Conservation (phyloP, 2,329 filamentous ascomycete species). For the Colletotrichum lindemuthianum region DNA sequence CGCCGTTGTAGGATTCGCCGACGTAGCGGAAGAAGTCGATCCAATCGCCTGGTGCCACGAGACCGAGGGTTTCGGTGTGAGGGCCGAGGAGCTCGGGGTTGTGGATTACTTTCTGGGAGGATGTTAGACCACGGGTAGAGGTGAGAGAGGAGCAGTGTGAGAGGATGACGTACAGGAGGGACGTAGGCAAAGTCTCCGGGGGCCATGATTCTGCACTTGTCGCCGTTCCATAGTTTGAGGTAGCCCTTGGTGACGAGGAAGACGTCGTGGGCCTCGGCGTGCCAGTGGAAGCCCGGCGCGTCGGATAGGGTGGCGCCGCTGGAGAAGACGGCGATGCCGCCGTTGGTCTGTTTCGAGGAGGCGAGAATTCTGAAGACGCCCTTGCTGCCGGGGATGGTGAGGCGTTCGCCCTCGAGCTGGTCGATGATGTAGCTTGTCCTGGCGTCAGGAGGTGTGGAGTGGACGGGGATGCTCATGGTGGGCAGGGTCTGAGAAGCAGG, state of each 20-base stretch:
- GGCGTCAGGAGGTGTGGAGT: constrained; percentile 47
- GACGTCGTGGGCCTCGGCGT: constrained; percentile 66
- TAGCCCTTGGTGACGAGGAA: constrained; percentile 65
- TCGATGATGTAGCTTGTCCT: constrained; percentile 56
- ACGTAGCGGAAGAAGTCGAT: constrained; percentile 70
- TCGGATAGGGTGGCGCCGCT: constrained; percentile 58
- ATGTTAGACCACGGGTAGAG: not conserved
- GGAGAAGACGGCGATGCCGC: constrained; percentile 60
- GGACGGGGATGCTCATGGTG: constrained; percentile 46
- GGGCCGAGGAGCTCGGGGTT: constrained; percentile 64
- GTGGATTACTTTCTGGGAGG: constrained; percentile 57
- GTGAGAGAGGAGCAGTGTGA: too few relatives aligned
- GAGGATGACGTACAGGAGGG: constrained; percentile 56
- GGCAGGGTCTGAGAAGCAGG: not conserved
- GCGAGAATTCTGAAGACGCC: constrained; percentile 61
- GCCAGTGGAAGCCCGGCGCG: constrained; percentile 65
- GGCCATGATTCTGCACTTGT: constrained; percentile 61
- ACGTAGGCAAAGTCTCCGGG: constrained; percentile 68
- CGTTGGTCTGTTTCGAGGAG: constrained; percentile 61
- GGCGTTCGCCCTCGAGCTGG: constrained; percentile 60
- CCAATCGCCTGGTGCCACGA: constrained; percentile 68
- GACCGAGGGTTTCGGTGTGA: constrained; percentile 63
- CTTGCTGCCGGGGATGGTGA: constrained; percentile 63
- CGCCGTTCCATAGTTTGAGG: constrained; percentile 67
- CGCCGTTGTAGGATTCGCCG: constrained; percentile 60